Evolutionary conservation across 768 basidiomycete genomes (phyloP).

Genomic region (Suillus clintonianus): DNA sequence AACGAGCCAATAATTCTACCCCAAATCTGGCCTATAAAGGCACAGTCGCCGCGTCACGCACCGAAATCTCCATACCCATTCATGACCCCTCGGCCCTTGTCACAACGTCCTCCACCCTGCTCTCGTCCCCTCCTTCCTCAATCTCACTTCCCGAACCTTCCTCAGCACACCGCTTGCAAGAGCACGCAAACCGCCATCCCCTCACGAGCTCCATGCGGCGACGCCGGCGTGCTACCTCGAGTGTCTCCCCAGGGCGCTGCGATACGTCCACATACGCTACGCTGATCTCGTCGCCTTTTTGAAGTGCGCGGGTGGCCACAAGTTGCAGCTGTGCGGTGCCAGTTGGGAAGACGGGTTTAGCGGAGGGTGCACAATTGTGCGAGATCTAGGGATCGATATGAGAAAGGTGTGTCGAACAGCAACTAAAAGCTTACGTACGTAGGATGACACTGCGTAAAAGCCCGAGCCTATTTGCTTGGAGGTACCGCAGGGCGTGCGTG

Average conservation of each 20-base stretch:
- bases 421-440: constrained; percentile 53
- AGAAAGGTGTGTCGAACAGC: neutral
- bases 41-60: neutral
- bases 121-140: constrained; percentile 50
- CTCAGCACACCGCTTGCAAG: constrained; percentile 61
- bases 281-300: constrained; percentile 75
- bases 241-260: constrained; percentile 54
- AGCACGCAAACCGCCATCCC: constrained; percentile 82
- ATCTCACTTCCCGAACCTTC: constrained; percentile 48
- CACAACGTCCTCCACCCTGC: constrained; percentile 44
- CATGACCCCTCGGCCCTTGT: constrained; percentile 30
- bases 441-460: constrained; percentile 75
- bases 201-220: constrained; percentile 73
- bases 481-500: constrained; percentile 78
- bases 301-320: constrained; percentile 64
- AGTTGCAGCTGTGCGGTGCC: constrained; percentile 74
- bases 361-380: constrained; percentile 75
- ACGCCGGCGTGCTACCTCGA: constrained; percentile 57
- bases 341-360: constrained; percentile 60
- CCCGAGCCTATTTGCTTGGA: constrained; percentile 74
- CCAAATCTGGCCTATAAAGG: neutral
- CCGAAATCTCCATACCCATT: neutral
- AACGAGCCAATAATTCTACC: constrained; percentile 2
- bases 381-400: constrained; percentile 40
- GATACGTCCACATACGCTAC: constrained; percentile 75